phyloP scores from a whole-genome alignment of 208 protist genomes.

The Leishmania gerbilli region DNA sequence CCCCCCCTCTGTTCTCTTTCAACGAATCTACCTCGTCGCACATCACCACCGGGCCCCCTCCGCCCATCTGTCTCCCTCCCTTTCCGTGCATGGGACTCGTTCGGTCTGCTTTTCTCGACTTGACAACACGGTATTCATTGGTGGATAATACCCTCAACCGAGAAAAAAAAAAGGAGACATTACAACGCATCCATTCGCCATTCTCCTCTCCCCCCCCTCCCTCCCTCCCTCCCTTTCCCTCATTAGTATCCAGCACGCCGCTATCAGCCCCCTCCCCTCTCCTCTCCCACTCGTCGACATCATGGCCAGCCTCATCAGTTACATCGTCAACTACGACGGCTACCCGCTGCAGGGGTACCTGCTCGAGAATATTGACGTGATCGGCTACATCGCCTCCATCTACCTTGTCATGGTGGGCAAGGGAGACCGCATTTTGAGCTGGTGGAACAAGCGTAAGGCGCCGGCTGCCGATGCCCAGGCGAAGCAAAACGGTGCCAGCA shows the following conservation, averaged over 20 bases:
- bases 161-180: not conserved
- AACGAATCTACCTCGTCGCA: not conserved
- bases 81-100: not conserved
- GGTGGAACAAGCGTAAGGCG: slow-evolving; percentile 26
- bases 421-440: slow-evolving; percentile 35
- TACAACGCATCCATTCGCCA: not conserved
- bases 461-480: not conserved
- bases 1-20: not conserved
- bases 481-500: slow-evolving; percentile 11
- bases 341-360: slow-evolving; percentile 44
- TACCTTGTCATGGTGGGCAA: slow-evolving; percentile 71
- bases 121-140: not conserved
- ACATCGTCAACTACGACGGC: slow-evolving; percentile 43
- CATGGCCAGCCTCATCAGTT: slow-evolving; percentile 28
- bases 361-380: slow-evolving; percentile 43
- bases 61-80: not conserved
- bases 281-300: not conserved
- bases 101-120: not conserved
- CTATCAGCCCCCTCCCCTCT: not conserved
- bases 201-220: not conserved
- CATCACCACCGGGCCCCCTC: not conserved
- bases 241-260: not conserved
- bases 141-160: not conserved
- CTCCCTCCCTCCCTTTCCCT: not conserved
- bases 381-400: slow-evolving; percentile 44